Percentiles rank a stretch among this genome's conserved stretches.
These are phyloP conservation scores for Ascochyta lentis DNA, from an alignment of 2,329 filamentous ascomycete species.

Conservation along the genomic window DNA sequence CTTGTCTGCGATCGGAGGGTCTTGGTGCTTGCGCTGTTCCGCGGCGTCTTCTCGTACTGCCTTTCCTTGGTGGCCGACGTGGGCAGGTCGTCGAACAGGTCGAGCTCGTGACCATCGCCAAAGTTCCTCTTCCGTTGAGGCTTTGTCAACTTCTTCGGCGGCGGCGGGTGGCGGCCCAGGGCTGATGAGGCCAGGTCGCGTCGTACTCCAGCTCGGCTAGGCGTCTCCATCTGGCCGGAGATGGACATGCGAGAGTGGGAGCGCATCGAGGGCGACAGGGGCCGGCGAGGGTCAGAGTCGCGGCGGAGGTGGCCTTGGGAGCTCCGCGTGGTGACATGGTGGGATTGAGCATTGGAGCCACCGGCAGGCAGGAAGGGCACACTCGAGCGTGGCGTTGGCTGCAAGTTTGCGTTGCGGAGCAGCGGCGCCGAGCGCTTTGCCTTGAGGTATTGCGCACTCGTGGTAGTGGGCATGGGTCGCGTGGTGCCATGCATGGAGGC, in stretches of 20 bases:
- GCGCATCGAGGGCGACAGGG: conserved; percentile 55
- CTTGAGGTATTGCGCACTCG: conserved; percentile 62
- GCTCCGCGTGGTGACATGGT: conserved; percentile 76
- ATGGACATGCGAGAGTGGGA: conserved; percentile 57
- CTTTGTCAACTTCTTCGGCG: conserved; percentile 57
- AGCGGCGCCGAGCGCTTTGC: conserved; percentile 67
- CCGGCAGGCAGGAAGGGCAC: conserved; percentile 83
- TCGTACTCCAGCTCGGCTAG: conserved; percentile 53
- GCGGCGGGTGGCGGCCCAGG: conserved; percentile 58
- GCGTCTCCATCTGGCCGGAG: conserved; percentile 57
- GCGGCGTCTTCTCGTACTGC: conserved; percentile 80
- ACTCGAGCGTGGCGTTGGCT: conserved; percentile 68
- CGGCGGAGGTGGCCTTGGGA: conserved; percentile 77
- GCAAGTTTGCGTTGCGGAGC: conserved; percentile 55
- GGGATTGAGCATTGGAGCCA: conserved; percentile 73
- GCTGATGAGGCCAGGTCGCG: conserved; percentile 58
- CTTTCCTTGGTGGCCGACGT: conserved; percentile 84
- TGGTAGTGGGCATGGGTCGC: conserved; percentile 60
- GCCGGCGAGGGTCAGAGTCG: conserved; percentile 73
- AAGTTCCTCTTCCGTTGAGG: conserved; percentile 59
- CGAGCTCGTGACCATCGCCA: conserved; percentile 90
- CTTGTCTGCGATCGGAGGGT: conserved; percentile 61
- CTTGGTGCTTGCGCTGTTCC: conserved; percentile 71
- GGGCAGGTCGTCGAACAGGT: conserved; percentile 92
- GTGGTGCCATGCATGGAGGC: conserved; percentile 69